phyloP scores from a whole-genome alignment of 1,284 basidiomycete species.

The Phellopilus nigrolimitatus region DNA sequence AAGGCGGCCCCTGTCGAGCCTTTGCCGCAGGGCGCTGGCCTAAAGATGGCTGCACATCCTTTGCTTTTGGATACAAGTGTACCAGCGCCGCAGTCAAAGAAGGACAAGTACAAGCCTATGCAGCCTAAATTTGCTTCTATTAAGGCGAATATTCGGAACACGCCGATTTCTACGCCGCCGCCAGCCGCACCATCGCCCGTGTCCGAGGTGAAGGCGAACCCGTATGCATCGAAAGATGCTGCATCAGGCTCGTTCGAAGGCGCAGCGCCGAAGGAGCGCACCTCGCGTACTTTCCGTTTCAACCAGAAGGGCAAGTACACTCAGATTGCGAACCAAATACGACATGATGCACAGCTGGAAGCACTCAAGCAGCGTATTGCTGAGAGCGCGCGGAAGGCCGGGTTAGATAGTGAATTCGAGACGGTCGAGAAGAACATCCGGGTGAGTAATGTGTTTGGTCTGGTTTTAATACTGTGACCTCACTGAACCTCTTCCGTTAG shows the following conservation, averaged over 20 bases:
- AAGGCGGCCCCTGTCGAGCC: constrained; percentile 46
- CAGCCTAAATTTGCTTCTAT: constrained; percentile 95
- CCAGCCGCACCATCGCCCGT: constrained; percentile 38
- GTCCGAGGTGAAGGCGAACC: constrained; percentile 52
- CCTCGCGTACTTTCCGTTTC: constrained; percentile 75
- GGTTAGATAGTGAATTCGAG: constrained; percentile 88
- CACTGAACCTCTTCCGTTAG: constrained; percentile 34
- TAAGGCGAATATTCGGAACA: constrained; percentile 76
- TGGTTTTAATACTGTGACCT: constrained; percentile 6
- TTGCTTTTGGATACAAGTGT: constrained; percentile 66
- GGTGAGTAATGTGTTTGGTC: constrained; percentile 37
- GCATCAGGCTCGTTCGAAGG: constrained; percentile 65
- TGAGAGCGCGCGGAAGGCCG: constrained; percentile 88
- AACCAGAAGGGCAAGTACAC: constrained; percentile 90
- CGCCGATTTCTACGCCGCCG: constrained; percentile 57
- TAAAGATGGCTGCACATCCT: constrained; percentile 88
- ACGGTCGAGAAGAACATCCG: constrained; percentile 83
- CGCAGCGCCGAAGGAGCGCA: constrained; percentile 58
- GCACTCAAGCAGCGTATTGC: constrained; percentile 90
- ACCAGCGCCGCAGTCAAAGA: constrained; percentile 65
- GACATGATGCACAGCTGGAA: constrained; percentile 85
- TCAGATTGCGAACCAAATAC: constrained; percentile 76
- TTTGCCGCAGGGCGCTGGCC: constrained; percentile 72
- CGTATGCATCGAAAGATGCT: constrained; percentile 55
- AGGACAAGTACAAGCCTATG: constrained; percentile 93